These are phyloP conservation scores for Colletotrichum noveboracense DNA, from an alignment of 2,329 filamentous ascomycete genomes.

Conservation along the genomic window DNA sequence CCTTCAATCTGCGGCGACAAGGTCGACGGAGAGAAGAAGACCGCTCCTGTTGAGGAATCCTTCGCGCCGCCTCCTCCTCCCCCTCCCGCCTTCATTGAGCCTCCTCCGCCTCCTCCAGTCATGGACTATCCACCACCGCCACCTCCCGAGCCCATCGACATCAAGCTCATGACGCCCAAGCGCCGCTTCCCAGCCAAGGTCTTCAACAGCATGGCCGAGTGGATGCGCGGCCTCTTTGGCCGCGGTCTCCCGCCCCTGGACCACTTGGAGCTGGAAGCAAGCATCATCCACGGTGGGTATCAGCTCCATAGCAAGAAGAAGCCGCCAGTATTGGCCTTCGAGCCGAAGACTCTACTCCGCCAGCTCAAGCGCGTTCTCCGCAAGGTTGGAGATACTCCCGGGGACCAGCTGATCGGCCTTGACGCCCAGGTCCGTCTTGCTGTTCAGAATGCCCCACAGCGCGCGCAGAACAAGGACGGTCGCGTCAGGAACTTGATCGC, in stretches of 20 bases:
- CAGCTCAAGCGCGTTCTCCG: slow-evolving; percentile 5
- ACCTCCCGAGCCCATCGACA: neutral
- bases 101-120: neutral
- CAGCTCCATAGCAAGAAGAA: neutral
- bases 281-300: neutral
- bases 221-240: slow-evolving; percentile 4
- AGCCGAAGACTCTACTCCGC: slow-evolving; percentile 1
- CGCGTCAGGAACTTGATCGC: neutral
- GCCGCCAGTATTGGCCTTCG: neutral
- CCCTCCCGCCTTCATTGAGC: neutral
- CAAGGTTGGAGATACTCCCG: neutral
- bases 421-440: neutral
- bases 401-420: neutral
- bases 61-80: neutral
- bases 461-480: slow-evolving; percentile 5
- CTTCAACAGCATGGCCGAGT: neutral
- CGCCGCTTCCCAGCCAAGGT: neutral
- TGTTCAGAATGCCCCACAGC: neutral
- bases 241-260: neutral
- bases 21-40: neutral
- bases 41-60: neutral
- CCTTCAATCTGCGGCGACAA: neutral
- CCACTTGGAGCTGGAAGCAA: slow-evolving; percentile 10
- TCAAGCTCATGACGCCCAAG: neutral
- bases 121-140: neutral